These are phyloP conservation scores for Fusarium nygamai DNA, from an alignment of 2,329 filamentous ascomycete genomes.

Conservation along the genomic window DNA sequence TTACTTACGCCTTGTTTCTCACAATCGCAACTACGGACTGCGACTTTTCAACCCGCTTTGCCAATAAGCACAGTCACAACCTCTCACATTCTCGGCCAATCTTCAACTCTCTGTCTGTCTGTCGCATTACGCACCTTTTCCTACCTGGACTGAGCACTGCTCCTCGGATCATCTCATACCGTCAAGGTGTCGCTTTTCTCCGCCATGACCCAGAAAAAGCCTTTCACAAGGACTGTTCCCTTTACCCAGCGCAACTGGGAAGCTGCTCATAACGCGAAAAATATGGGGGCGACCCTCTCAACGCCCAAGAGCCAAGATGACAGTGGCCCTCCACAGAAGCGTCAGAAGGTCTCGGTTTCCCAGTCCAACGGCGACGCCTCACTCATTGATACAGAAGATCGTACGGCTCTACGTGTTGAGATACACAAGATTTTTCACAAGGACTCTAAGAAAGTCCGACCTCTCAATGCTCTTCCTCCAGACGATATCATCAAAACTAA, in stretches of 20 bases:
- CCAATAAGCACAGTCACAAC: not conserved
- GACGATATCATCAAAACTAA: slow-evolving; percentile 46
- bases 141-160: slow-evolving; percentile 10
- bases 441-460: slow-evolving; percentile 52
- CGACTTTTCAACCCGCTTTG: not conserved
- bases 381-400: slow-evolving; percentile 46
- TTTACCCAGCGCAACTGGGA: slow-evolving; percentile 67
- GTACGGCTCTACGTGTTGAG: slow-evolving; percentile 61
- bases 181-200: slow-evolving; percentile 49
- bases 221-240: slow-evolving; percentile 60
- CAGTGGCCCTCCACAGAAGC: slow-evolving; percentile 57
- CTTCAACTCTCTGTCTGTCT: not conserved
- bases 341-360: slow-evolving; percentile 58
- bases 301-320: slow-evolving; percentile 49
- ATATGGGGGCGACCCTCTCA: slow-evolving; percentile 52
- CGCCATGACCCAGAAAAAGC: slow-evolving; percentile 60
- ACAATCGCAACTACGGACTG: slow-evolving; percentile 3
- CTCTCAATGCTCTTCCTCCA: slow-evolving; percentile 43
- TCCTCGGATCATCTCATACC: slow-evolving; percentile 17
- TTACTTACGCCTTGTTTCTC: slow-evolving; percentile 13
- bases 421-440: slow-evolving; percentile 63
- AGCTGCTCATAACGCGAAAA: slow-evolving; percentile 57
- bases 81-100: not conserved
- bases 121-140: slow-evolving; percentile 4
- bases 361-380: slow-evolving; percentile 46